A percentile compares a stretch with the other conserved stretches of the same genome.
Conservation (phyloP, 208 protist genomes). For the Plasmodiophora brassicae region DNA sequence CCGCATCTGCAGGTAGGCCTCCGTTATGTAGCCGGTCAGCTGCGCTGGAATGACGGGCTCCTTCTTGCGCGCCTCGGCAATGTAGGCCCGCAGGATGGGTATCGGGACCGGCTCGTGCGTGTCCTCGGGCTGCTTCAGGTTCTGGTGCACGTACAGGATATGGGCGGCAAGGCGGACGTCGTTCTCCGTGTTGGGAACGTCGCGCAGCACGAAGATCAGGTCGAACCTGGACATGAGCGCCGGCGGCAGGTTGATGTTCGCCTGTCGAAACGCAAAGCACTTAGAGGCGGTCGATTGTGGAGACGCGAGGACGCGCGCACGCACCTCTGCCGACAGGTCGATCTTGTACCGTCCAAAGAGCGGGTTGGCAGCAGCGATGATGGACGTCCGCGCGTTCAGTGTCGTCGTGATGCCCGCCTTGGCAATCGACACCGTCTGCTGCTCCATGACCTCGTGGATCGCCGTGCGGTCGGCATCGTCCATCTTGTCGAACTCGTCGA, state of each 20-base stretch:
- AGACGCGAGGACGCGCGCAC: too few relatives aligned
- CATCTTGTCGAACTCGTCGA: constrained; percentile 70
- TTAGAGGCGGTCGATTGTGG: too few relatives aligned
- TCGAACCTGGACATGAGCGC: constrained; percentile 89
- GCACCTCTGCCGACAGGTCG: constrained; percentile 17
- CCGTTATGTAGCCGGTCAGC: constrained; percentile 62
- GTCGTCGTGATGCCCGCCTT: constrained; percentile 97
- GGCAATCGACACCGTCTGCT: constrained; percentile 97
- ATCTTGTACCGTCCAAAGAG: constrained; percentile 61
- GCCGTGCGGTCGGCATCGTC: constrained; percentile 59
- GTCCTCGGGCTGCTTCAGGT: constrained; percentile 38
- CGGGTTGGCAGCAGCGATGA: constrained; percentile 97
- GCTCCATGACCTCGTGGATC: constrained; percentile 77
- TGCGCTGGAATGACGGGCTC: constrained; percentile 58
- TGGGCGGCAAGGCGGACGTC: constrained; percentile 86
- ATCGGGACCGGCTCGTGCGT: constrained; percentile 9
- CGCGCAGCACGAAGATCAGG: constrained; percentile 72
- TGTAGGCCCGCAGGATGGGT: constrained; percentile 43
- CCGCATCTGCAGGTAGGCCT: constrained; percentile 64
- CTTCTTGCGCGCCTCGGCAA: constrained; percentile 45
- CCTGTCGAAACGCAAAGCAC: too few relatives aligned
- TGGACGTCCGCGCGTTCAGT: constrained; percentile 92
- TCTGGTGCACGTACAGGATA: constrained; percentile 60
- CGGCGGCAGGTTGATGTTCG: constrained; percentile 95
- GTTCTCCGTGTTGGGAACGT: constrained; percentile 63